Conservation (phyloP, 1,284 basidiomycete genomes). For the Boletellus deceptivus region DNA sequence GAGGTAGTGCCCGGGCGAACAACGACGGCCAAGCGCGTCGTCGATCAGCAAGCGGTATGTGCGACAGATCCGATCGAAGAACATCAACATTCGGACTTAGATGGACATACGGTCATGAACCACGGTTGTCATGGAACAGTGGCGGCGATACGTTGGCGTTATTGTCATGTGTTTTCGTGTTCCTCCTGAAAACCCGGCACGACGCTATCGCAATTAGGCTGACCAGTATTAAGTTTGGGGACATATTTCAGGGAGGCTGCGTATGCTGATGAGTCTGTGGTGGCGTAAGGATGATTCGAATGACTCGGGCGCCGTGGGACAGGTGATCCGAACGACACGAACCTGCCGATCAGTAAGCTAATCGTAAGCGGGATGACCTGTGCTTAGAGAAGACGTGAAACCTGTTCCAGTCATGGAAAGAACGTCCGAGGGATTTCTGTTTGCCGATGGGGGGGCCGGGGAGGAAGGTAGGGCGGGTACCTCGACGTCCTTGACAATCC, state of each 20-base stretch:
- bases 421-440: background rate
- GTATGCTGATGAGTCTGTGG: background rate
- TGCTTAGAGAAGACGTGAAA: background rate
- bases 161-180: background rate
- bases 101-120: background rate
- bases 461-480: background rate
- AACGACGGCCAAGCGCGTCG: background rate
- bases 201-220: no score
- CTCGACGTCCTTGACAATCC: background rate
- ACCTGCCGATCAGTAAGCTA: constrained; percentile 9
- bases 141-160: background rate
- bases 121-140: background rate
- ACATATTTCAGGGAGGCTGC: no score
- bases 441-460: background rate
- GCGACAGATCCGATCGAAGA: background rate
- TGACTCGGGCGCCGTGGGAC: background rate
- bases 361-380: constrained; percentile 7
- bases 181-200: background rate
- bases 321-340: constrained; percentile 4
- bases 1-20: no score
- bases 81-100: background rate
- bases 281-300: constrained; percentile 16
- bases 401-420: background rate
- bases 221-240: no score
- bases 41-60: background rate